Percentiles rank a stretch among this genome's conserved stretches.
These are phyloP conservation scores for Ophiobolus disseminans DNA, from an alignment of 2,329 filamentous ascomycete genomes.

Conservation along the genomic window DNA sequence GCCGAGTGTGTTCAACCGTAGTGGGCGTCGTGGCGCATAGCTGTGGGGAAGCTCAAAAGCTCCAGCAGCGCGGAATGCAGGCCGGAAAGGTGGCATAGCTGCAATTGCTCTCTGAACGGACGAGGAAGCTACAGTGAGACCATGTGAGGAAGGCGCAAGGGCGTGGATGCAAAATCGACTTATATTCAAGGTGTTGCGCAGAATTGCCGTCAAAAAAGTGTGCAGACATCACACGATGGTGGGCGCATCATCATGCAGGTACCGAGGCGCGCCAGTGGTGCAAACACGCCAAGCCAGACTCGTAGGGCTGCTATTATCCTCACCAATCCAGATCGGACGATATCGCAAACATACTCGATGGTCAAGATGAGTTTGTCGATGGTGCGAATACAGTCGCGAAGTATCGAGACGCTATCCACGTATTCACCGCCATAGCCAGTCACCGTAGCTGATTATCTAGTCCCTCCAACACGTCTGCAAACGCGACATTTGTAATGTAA, in stretches of 20 bases:
- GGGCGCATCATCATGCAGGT: constrained; percentile 25
- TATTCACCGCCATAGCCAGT: no score
- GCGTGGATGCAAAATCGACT: constrained; percentile 1
- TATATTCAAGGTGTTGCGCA: constrained; percentile 15
- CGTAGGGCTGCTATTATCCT: constrained; percentile 1
- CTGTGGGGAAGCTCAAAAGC: constrained; percentile 36
- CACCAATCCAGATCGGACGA: neutral
- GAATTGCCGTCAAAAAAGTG: constrained; percentile 13
- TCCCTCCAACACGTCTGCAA: no score
- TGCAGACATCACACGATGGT: constrained; percentile 42
- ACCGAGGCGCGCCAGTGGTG: constrained; percentile 18
- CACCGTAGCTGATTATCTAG: no score
- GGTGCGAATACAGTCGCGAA: no score
- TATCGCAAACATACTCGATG: neutral
- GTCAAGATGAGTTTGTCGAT: neutral
- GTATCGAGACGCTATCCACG: no score
- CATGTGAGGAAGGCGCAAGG: constrained; percentile 15
- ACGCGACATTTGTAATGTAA: no score
- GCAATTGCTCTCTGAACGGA: constrained; percentile 18
- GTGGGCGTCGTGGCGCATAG: constrained; percentile 30
- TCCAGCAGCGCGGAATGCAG: constrained; percentile 31
- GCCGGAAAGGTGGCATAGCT: constrained; percentile 40
- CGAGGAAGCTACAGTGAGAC: constrained; percentile 17
- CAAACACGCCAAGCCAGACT: constrained; percentile 26
- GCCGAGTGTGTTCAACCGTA: constrained; percentile 26